These are phyloP conservation scores for Juncus inflexus DNA, from an alignment of 176 grass and related monocot genomes.

Conservation along the genomic window DNA sequence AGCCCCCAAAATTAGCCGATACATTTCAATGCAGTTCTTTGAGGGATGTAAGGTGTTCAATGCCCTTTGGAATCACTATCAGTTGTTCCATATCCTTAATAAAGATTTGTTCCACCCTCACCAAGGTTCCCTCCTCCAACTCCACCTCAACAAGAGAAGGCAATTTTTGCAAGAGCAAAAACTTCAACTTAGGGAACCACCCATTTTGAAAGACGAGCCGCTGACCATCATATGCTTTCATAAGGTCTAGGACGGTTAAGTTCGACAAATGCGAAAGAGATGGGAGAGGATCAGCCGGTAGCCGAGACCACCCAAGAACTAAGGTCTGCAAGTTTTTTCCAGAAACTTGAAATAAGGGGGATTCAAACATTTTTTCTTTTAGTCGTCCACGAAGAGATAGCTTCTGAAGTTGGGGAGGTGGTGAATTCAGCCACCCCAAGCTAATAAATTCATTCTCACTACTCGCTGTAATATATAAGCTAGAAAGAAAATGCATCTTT, in stretches of 20 bases:
- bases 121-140: slow-evolving; percentile 34
- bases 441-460: slow-evolving; percentile 5
- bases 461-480: not conserved
- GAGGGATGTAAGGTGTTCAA: slow-evolving; percentile 11
- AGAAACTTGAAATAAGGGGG: not conserved
- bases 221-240: slow-evolving; percentile 29
- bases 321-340: not conserved
- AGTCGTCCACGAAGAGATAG: not conserved
- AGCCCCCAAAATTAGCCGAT: not conserved
- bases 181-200: slow-evolving; percentile 26
- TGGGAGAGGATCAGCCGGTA: slow-evolving; percentile 28
- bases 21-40: slow-evolving; percentile 13
- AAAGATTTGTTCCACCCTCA: not conserved
- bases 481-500: slow-evolving; percentile 14
- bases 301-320: not conserved
- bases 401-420: slow-evolving; percentile 5
- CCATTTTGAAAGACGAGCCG: not conserved
- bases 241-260: not conserved
- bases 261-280: not conserved
- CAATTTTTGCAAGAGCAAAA: not conserved
- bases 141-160: not conserved
- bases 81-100: not conserved
- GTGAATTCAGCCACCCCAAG: slow-evolving; percentile 19
- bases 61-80: slow-evolving; percentile 25
- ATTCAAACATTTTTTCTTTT: slow-evolving; percentile 18